A percentile compares a stretch with the other conserved stretches of the same genome.
Evolutionary conservation across 1,284 basidiomycete genomes (phyloP).

Genomic region (Boletus smithii): DNA sequence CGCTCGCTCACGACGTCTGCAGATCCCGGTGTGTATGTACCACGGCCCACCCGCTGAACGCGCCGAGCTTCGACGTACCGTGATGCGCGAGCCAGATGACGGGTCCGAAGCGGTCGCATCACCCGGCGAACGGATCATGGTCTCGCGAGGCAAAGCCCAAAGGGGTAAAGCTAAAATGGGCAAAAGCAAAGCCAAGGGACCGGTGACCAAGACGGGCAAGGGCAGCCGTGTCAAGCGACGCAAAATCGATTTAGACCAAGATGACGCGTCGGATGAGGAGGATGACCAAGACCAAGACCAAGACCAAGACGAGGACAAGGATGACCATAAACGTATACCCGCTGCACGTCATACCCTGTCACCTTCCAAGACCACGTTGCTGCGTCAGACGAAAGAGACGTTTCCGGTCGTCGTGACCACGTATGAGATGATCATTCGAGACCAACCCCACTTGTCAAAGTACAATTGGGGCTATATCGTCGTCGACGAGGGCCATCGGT

Average conservation of each 20-base stretch:
- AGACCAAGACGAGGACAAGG: slow-evolving; percentile 8
- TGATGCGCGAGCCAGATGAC: slow-evolving; percentile 40
- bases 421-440: slow-evolving; percentile 91
- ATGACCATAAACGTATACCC: slow-evolving; percentile 18
- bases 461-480: slow-evolving; percentile 92
- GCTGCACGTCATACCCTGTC: slow-evolving; percentile 17
- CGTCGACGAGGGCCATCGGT: slow-evolving; percentile 91
- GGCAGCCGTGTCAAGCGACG: slow-evolving; percentile 23
- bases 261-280: slow-evolving; percentile 4
- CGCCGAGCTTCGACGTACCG: slow-evolving; percentile 66
- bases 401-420: slow-evolving; percentile 88
- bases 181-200: slow-evolving; percentile 5
- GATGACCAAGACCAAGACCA: slow-evolving; percentile 18
- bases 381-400: slow-evolving; percentile 33
- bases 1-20: slow-evolving; percentile 1
- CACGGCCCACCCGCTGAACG: slow-evolving; percentile 82
- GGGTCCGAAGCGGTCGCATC: slow-evolving; percentile 22
- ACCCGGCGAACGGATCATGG: slow-evolving; percentile 24
- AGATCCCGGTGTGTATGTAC: slow-evolving; percentile 88
- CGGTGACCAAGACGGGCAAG: slow-evolving; percentile 4
- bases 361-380: neutral
- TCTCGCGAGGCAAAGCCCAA: slow-evolving; percentile 10
- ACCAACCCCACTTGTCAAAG: slow-evolving; percentile 62
- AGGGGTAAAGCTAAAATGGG: slow-evolving; percentile 12
- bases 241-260: slow-evolving; percentile 18